phyloP scores from a whole-genome alignment of 1,284 basidiomycete genomes.

The Blastosporella zonata region DNA sequence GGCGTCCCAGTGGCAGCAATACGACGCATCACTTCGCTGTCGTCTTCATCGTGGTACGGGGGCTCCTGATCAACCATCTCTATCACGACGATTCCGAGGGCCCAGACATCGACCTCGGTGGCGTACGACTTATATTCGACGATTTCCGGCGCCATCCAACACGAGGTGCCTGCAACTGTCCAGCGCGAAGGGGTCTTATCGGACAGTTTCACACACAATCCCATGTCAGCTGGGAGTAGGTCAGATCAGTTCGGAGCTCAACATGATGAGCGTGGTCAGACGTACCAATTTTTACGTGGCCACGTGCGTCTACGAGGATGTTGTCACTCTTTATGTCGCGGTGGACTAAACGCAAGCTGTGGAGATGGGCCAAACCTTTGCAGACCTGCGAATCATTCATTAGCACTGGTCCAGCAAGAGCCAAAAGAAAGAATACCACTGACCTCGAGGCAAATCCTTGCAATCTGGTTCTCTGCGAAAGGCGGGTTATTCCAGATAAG shows the following conservation, averaged over 20 bases:
- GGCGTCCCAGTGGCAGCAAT: constrained; percentile 99
- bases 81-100: constrained; percentile 98
- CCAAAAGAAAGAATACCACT: constrained; percentile 27
- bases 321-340: constrained; percentile 99
- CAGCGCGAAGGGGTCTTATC: constrained; percentile 98
- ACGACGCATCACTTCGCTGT: constrained; percentile 95
- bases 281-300: constrained; percentile 96
- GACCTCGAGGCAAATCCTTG: constrained; percentile 90
- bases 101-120: constrained; percentile 99
- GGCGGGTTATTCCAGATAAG: constrained; percentile 96
- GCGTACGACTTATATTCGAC: constrained; percentile 99
- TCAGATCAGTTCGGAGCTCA: background rate
- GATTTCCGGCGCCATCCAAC: constrained; percentile 99
- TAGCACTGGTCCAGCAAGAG: background rate
- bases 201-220: constrained; percentile 96
- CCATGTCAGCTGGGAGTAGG: constrained; percentile 80
- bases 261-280: constrained; percentile 19
- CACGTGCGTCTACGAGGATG: constrained; percentile 87
- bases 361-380: constrained; percentile 90
- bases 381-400: constrained; percentile 66
- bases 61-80: constrained; percentile 99
- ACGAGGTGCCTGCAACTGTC: constrained; percentile 98
- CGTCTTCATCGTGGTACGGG: constrained; percentile 96
- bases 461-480: constrained; percentile 97
- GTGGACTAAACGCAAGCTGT: constrained; percentile 94